These are phyloP conservation scores for Tolypocladium ophioglossoides DNA, from an alignment of 2,329 filamentous ascomycete genomes.

Conservation along the genomic window DNA sequence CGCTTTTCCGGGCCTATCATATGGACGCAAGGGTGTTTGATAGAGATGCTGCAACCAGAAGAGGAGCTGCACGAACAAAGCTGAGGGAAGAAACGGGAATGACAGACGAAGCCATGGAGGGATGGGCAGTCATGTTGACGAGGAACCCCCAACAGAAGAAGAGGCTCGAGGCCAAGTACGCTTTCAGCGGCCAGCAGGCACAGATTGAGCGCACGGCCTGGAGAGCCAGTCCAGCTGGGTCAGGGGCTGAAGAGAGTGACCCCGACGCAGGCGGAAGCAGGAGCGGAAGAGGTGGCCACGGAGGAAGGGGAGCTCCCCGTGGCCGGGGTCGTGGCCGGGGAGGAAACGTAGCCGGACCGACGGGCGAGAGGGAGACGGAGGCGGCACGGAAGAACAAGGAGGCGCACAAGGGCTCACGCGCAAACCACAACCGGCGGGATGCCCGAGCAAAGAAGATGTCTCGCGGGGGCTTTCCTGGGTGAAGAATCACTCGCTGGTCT, in stretches of 20 bases:
- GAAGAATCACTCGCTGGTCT: constrained; percentile 3
- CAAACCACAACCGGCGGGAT: constrained; percentile 80
- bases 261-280: constrained; percentile 35
- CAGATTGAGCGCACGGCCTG: constrained; percentile 58
- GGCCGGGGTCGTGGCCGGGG: constrained; percentile 42
- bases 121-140: constrained; percentile 80
- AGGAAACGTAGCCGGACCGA: constrained; percentile 52
- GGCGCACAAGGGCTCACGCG: constrained; percentile 67
- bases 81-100: constrained; percentile 71
- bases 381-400: constrained; percentile 67
- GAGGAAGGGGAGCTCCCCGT: constrained; percentile 21
- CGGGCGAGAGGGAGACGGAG: constrained; percentile 62
- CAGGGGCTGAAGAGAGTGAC: constrained; percentile 47
- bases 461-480: constrained; percentile 31
- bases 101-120: constrained; percentile 90
- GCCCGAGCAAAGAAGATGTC: constrained; percentile 56
- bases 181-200: constrained; percentile 56
- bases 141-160: constrained; percentile 60
- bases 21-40: constrained; percentile 55
- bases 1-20: constrained; percentile 63
- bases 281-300: constrained; percentile 26
- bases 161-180: constrained; percentile 60
- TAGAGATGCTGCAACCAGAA: constrained; percentile 59
- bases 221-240: constrained; percentile 39
- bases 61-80: constrained; percentile 48